A percentile compares a stretch with the other conserved stretches of the same genome.
Evolutionary conservation across 2,329 filamentous ascomycete species (phyloP).

Genomic region (Neopestalotiopsis clavispora): DNA sequence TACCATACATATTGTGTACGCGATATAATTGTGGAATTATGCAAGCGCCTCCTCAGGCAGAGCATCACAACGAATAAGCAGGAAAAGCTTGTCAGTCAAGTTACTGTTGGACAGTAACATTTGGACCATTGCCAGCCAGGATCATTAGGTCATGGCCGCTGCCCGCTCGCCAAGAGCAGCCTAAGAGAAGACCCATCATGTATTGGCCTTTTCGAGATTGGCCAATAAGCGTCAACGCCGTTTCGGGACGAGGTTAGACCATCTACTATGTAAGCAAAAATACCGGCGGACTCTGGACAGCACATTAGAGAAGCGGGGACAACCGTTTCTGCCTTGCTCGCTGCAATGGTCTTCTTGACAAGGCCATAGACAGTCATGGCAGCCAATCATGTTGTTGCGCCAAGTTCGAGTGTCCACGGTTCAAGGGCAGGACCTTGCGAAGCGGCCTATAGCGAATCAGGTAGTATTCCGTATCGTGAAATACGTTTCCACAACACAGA

Average conservation of each 20-base stretch:
- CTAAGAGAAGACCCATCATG: neutral
- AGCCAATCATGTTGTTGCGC: neutral
- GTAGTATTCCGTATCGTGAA: neutral
- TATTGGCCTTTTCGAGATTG: neutral
- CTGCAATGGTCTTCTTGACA: conserved; percentile 13
- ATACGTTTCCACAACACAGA: neutral
- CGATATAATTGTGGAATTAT: neutral
- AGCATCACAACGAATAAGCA: neutral
- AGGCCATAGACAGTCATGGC: neutral
- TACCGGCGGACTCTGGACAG: neutral
- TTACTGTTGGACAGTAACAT: neutral
- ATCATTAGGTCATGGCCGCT: neutral
- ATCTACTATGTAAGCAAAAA: neutral
- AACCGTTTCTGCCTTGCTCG: neutral
- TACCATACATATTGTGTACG: no score
- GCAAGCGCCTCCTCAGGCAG: neutral
- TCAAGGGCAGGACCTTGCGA: conserved; percentile 9
- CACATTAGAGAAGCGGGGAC: neutral
- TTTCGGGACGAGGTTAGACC: neutral
- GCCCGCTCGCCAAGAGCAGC: neutral
- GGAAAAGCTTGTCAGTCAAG: neutral
- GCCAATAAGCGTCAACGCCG: neutral
- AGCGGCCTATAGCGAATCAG: neutral
- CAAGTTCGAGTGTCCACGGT: neutral
- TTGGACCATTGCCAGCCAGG: neutral